Percentiles rank a stretch among this genome's conserved stretches.
Evolutionary conservation across 2,329 filamentous ascomycete genomes (phyloP).

Genomic region (Monosporascus sp.): DNA sequence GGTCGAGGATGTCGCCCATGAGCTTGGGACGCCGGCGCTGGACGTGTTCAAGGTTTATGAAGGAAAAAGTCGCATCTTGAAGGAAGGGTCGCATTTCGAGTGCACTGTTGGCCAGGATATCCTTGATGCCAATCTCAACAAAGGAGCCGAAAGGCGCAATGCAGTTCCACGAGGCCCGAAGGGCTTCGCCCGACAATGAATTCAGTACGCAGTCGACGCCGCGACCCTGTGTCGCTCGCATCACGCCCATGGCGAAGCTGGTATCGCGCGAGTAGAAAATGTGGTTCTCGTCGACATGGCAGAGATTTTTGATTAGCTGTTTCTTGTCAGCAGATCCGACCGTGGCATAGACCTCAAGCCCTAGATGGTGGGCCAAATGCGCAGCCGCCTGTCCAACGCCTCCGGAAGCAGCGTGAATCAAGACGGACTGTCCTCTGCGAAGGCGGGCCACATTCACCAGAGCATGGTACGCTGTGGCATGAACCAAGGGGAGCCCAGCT

Average conservation of each 20-base stretch:
- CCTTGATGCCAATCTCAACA: conserved; percentile 6
- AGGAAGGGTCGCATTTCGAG: conserved; percentile 8
- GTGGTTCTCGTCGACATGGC: conserved; percentile 6
- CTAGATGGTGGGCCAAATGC: conserved; percentile 5
- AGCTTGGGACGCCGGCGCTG: conserved; percentile 1
- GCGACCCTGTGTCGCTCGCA: conserved; percentile 1
- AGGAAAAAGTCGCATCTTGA: conserved; percentile 4
- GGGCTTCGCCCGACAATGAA: conserved; percentile 4
- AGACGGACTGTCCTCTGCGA: conserved; percentile 4
- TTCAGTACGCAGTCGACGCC: background rate
- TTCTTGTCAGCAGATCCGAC: conserved; percentile 7
- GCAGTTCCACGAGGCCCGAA: conserved; percentile 5
- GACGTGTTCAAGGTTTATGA: conserved; percentile 5
- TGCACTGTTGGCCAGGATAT: conserved; percentile 6
- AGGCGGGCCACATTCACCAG: conserved; percentile 3
- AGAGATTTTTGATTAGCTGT: conserved; percentile 1
- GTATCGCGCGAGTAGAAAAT: conserved; percentile 8
- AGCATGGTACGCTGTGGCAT: conserved; percentile 5
- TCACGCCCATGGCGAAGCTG: conserved; percentile 6
- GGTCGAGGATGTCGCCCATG: conserved; percentile 4
- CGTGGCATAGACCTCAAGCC: conserved; percentile 5
- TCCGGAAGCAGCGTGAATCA: conserved; percentile 9
- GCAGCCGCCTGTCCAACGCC: conserved; percentile 10
- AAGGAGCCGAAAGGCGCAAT: conserved; percentile 6
- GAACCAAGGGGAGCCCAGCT: conserved; percentile 3